These are phyloP conservation scores for Cicer chorassanicum DNA, from an alignment of 306 rosid genomes.

Conservation along the genomic window DNA sequence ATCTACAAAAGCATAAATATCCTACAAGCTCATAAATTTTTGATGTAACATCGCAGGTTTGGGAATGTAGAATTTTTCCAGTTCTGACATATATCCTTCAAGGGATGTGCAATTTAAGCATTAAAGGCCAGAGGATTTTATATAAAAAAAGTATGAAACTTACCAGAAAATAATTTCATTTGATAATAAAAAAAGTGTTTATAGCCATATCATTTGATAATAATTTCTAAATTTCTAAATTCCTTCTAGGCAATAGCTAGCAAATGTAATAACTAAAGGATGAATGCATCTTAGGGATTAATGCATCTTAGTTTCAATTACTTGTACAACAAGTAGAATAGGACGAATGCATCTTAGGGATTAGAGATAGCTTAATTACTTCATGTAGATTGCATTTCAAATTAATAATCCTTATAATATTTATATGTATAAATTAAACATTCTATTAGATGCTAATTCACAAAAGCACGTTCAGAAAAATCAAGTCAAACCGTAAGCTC, in stretches of 20 bases:
- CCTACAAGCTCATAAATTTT: slow-evolving; percentile 23
- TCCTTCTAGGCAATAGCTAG: background rate
- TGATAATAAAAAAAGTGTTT: background rate
- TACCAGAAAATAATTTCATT: background rate
- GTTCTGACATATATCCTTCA: slow-evolving; percentile 4
- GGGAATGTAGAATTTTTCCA: slow-evolving; percentile 19
- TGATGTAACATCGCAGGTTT: slow-evolving; percentile 23
- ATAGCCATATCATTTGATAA: background rate
- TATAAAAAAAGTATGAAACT: background rate
- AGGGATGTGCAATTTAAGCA: slow-evolving; percentile 22
- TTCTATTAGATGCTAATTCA: background rate
- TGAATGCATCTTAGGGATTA: no score
- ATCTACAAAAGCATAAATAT: slow-evolving; percentile 32
- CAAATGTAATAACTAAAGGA: background rate
- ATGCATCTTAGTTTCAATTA: background rate
- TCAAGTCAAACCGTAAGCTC: background rate
- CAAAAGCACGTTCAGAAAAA: background rate
- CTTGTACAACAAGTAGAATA: background rate
- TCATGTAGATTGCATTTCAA: background rate
- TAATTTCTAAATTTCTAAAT: background rate
- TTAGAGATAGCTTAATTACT: background rate
- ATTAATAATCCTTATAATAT: background rate
- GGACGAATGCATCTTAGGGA: background rate
- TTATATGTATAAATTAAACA: background rate
- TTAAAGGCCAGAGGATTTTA: slow-evolving; percentile 5